Percentiles rank a stretch among this genome's conserved stretches.
Conservation (phyloP, 83 land plant genomes). For the Picea mariana region DNA sequence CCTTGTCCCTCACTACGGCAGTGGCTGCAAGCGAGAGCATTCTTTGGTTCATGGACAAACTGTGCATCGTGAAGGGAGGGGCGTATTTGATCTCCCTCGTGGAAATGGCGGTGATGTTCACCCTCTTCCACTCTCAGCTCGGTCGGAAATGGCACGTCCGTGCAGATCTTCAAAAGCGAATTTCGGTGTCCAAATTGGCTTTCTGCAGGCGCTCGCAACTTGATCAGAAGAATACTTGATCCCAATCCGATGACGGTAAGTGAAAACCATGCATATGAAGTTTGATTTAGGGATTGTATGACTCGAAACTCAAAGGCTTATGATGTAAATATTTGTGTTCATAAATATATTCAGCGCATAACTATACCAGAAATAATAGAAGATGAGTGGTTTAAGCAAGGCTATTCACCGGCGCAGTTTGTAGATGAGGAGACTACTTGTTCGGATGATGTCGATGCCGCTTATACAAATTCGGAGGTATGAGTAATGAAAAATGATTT, state of each 20-base stretch:
- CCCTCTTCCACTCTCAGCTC: too few relatives aligned
- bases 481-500: too few relatives aligned
- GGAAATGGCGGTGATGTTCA: too few relatives aligned
- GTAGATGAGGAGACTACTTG: not conserved
- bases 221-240: slow-evolving; percentile 65
- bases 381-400: slow-evolving; percentile 67
- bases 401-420: slow-evolving; percentile 30
- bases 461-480: not conserved
- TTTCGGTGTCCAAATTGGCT: slow-evolving; percentile 61
- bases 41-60: slow-evolving; percentile 46
- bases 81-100: not conserved
- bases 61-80: slow-evolving; percentile 24
- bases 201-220: slow-evolving; percentile 56
- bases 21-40: slow-evolving; percentile 21
- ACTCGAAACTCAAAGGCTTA: not conserved
- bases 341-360: slow-evolving; percentile 27
- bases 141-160: too few relatives aligned
- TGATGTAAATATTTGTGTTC: not conserved
- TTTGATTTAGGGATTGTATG: not conserved
- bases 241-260: slow-evolving; percentile 64
- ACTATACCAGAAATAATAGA: slow-evolving; percentile 47
- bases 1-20: slow-evolving; percentile 18
- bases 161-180: slow-evolving; percentile 71
- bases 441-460: not conserved
- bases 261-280: not conserved